Evolutionary conservation across 2,329 filamentous ascomycete genomes (phyloP).

Genomic region (Ophioceras dolichostomum): DNA sequence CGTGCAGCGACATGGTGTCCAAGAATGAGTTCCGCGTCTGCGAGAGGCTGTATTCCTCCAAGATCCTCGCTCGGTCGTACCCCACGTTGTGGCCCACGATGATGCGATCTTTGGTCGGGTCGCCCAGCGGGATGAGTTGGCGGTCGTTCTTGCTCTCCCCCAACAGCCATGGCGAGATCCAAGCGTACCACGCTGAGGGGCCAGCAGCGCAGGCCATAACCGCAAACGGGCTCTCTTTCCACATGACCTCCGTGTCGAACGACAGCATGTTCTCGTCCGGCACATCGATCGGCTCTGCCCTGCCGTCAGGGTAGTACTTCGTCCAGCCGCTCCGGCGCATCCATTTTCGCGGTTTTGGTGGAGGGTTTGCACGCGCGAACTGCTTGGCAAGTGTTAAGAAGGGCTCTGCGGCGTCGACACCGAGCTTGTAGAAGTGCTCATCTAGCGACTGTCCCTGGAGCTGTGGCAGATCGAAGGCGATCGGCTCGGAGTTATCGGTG

Average conservation of each 20-base stretch:
- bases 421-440: conserved; percentile 87
- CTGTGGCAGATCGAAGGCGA: conserved; percentile 74
- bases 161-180: conserved; percentile 91
- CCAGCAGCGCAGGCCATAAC: conserved; percentile 95
- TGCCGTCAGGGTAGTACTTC: conserved; percentile 70
- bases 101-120: conserved; percentile 59
- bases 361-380: conserved; percentile 52
- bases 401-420: conserved; percentile 75
- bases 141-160: conserved; percentile 65
- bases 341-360: conserved; percentile 59
- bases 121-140: conserved; percentile 79
- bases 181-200: conserved; percentile 88
- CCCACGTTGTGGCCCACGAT: conserved; percentile 93
- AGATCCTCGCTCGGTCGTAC: conserved; percentile 78
- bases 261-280: conserved; percentile 75
- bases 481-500: conserved; percentile 60
- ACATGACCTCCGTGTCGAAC: conserved; percentile 97
- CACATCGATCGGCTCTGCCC: conserved; percentile 55
- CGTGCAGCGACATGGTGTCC: conserved; percentile 96
- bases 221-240: conserved; percentile 81
- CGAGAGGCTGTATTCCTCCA: conserved; percentile 77
- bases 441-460: conserved; percentile 75
- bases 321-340: conserved; percentile 78
- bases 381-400: conserved; percentile 64
- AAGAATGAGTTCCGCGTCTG: conserved; percentile 81